Evolutionary conservation across 2,329 filamentous ascomycete genomes (phyloP), one percentile per base, ranked within the genome.

Genomic region (Sarocladium strictum): DNA sequence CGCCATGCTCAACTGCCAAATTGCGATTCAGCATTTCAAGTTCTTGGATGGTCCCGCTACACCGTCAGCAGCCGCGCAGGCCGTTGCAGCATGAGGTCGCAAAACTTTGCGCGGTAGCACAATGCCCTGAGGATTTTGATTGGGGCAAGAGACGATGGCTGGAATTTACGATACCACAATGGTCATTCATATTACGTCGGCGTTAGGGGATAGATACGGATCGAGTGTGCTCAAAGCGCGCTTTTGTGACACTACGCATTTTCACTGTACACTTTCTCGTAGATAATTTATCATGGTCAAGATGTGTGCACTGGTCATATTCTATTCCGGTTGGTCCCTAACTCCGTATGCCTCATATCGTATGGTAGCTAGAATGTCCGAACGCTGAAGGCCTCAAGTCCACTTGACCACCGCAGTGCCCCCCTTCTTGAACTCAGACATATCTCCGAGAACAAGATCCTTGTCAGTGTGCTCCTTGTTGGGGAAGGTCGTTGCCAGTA

Each of bases 1-100:
- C 53, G 92, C 92, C 12, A 84, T 94, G 69, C 78, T 96, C 60
- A 97, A 97, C 67, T 94, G 93, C 60, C 86, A 90, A 70, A 86
- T 96, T 56, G 92, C 91, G 0, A 81, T 90, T 45, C 85, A 89
- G 61, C 87, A 89, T 60, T 97, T 97, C 67, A 83, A 81, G 64
- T 83, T 82, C 61, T 67, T 87, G 4, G 84, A 87, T 60, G 80
- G 79, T 11, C 72, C 64, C 29, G 68, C 61, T 11, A 58, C 61
- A 1, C 56, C 60, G 38, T 57, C 62, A 11, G 33, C 55, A 5
- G 52, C 53, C 3, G 27, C 55, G 29, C 49, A 40, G 26, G 23
- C 53, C 14, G 43, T 33, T 35, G 43, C 43, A 35, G 47, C 47
- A 23, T 35, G 21, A n/a, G n/a, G n/a, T n/a, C n/a, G n/a, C n/a